Base-by-base conservation (phyloP, 2,329 filamentous ascomycete species). In the Colletotrichum spinosum region DNA sequence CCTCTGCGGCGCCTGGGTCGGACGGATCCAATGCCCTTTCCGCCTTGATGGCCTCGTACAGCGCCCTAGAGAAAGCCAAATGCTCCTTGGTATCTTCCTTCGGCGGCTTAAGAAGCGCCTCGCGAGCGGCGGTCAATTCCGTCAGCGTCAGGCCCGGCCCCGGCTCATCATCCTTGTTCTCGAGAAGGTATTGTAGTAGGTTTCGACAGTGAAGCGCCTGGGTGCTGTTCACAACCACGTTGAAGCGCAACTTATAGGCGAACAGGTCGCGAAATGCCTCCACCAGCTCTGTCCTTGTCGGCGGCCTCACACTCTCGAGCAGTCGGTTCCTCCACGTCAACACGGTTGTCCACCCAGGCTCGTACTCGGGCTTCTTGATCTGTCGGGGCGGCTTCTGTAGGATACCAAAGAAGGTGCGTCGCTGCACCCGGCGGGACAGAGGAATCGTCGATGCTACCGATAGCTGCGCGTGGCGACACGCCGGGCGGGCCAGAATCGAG, bases 321-420 rank as follows among this genome's bases (percentile, higher is more conserved):
- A 90, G 80, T 66, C 88, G 86, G 69, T 87, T 86, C 56, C 86
- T 81, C 75, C 93, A 86, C 64, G 92, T 86, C 71, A 92, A 85
- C 79, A 97, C 87, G 13, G 85, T 86, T 69, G 88, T 87, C 72
- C 94, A 86, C 57, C 93, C 94, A 0, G 88, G 91, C 72, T 89
- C 91, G 66, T 89, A 80, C 70, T 89, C 84, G 55, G 89, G 82
- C 25, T 87, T 82, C 74, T 88, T 90, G 48, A 89, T 77, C 61
- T 85, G 80, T 64, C 87, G 83, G 15, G 88, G 84, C 4, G 87
- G 79, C 70, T 88, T 88, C 68, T 82, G 75, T 70, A 92, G 86
- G 51, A 93, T 79, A 34, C 84, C 84, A 71, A 94, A 84, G 63
- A 94, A 88, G 4, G 84, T 84, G 53, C 80, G 71, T 39, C 71